Percentiles rank a stretch among this genome's conserved stretches.
phyloP scores from a whole-genome alignment of 225 moss, liverwort and hornwort genomes.

The Marchantia paleacea region DNA sequence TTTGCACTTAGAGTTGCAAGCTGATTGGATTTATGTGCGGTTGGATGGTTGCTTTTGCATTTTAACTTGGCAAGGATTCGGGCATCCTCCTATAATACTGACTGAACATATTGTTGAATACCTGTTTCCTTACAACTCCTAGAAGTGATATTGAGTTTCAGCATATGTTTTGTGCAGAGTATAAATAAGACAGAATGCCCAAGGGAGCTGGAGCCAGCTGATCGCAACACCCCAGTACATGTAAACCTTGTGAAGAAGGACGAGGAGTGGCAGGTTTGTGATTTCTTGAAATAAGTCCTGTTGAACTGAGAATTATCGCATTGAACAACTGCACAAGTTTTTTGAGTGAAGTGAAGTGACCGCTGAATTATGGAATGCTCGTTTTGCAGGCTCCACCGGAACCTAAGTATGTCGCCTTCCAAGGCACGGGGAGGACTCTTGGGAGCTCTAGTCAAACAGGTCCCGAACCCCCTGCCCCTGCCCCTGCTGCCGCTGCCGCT shows the following conservation, averaged over 20 bases:
- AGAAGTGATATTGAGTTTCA: no score
- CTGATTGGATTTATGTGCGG: not conserved
- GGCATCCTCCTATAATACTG: no score
- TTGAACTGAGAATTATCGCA: not conserved
- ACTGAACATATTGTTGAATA: no score
- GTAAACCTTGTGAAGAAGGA: conserved; percentile 89
- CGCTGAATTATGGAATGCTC: not conserved
- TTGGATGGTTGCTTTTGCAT: not conserved
- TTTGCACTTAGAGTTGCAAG: not conserved
- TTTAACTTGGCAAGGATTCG: not conserved
- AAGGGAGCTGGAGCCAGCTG: conserved; percentile 76
- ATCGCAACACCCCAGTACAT: conserved; percentile 70
- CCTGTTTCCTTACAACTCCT: no score
- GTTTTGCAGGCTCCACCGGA: conserved; percentile 71
- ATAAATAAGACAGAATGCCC: conserved; percentile 87
- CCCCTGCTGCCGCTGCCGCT: not conserved
- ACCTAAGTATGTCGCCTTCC: conserved; percentile 77
- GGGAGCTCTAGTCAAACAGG: conserved; percentile 46
- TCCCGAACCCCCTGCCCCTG: conserved; percentile 7
- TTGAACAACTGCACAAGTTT: not conserved
- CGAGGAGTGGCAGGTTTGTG: conserved; percentile 74
- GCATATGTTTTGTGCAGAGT: conserved; percentile 43
- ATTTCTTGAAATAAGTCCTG: not conserved
- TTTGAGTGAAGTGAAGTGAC: not conserved
- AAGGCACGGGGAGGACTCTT: conserved; percentile 73